Conservation (phyloP, 768 basidiomycete species). For the Hortiboletus flavorubellus region DNA sequence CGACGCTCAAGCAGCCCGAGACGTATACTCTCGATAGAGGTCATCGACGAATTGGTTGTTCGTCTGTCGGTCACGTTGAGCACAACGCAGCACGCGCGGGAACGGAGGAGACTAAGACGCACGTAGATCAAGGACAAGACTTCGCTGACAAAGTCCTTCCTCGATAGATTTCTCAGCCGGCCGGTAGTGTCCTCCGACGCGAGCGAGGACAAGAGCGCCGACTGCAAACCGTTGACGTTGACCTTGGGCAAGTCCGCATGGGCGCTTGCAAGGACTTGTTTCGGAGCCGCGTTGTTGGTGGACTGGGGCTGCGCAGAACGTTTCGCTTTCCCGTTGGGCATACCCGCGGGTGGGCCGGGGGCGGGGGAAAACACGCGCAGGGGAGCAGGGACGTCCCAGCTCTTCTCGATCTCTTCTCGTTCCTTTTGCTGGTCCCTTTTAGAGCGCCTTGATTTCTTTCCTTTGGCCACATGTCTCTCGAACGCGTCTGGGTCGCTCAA, state of each 20-base stretch:
- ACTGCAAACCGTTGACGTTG: slow-evolving; percentile 19
- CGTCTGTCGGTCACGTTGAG: slow-evolving; percentile 38
- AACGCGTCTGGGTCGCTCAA: slow-evolving; percentile 67
- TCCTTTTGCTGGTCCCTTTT: slow-evolving; percentile 38
- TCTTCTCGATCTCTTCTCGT: slow-evolving; percentile 52
- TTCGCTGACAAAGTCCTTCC: slow-evolving; percentile 58
- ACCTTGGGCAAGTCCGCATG: slow-evolving; percentile 9
- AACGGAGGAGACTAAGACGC: slow-evolving; percentile 20
- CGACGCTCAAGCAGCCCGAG: slow-evolving; percentile 11
- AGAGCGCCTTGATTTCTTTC: slow-evolving; percentile 21
- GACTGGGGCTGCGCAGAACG: slow-evolving; percentile 6
- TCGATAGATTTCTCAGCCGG: slow-evolving; percentile 34
- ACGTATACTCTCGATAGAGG: slow-evolving; percentile 52
- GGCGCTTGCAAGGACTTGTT: background rate
- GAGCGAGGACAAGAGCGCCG: slow-evolving; percentile 26
- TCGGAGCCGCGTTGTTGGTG: background rate
- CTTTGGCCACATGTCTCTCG: slow-evolving; percentile 29
- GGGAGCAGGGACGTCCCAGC: slow-evolving; percentile 54
- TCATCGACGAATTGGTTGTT: slow-evolving; percentile 64
- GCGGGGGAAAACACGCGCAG: slow-evolving; percentile 17
- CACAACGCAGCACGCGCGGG: background rate
- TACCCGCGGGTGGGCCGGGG: background rate
- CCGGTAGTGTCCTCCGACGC: slow-evolving; percentile 14
- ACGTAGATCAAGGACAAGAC: slow-evolving; percentile 62
- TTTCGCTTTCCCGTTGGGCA: slow-evolving; percentile 28